Conservation (phyloP, 2,329 filamentous ascomycete species). For the Parastagonospora nodorum region DNA sequence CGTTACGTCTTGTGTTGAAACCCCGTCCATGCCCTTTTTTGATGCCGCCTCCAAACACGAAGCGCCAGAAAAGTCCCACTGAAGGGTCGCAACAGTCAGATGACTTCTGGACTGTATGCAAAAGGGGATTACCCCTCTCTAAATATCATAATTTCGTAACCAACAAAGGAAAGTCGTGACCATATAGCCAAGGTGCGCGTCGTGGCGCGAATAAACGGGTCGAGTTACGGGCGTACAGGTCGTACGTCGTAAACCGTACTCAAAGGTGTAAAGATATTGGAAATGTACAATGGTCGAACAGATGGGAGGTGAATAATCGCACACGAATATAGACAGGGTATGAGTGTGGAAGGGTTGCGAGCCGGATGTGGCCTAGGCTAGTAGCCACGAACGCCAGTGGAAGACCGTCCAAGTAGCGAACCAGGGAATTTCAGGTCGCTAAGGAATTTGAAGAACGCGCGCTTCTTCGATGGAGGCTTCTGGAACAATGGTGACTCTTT, state of each 20-base stretch:
- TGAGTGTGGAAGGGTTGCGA: constrained; percentile 10
- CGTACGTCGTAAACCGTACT: constrained; percentile 43
- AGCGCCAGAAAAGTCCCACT: constrained; percentile 27
- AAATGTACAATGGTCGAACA: constrained; percentile 23
- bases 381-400: constrained; percentile 32
- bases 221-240: constrained; percentile 42
- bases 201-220: constrained; percentile 37
- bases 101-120: constrained; percentile 14
- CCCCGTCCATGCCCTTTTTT: constrained; percentile 12
- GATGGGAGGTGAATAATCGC: constrained; percentile 17
- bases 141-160: constrained; percentile 41
- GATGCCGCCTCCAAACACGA: constrained; percentile 5
- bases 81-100: constrained; percentile 24
- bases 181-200: constrained; percentile 11
- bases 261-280: constrained; percentile 37
- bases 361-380: constrained; percentile 11
- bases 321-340: constrained; percentile 38
- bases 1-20: constrained; percentile 25
- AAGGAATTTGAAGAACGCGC: constrained; percentile 46
- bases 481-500: constrained; percentile 43
- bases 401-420: constrained; percentile 38
- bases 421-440: constrained; percentile 44
- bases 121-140: constrained; percentile 22
- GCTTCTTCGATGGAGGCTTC: constrained; percentile 43
- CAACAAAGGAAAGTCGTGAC: constrained; percentile 23